Evolutionary conservation across 108 stramenopile species (phyloP).

Genomic region (Fragilaria crotonensis): DNA sequence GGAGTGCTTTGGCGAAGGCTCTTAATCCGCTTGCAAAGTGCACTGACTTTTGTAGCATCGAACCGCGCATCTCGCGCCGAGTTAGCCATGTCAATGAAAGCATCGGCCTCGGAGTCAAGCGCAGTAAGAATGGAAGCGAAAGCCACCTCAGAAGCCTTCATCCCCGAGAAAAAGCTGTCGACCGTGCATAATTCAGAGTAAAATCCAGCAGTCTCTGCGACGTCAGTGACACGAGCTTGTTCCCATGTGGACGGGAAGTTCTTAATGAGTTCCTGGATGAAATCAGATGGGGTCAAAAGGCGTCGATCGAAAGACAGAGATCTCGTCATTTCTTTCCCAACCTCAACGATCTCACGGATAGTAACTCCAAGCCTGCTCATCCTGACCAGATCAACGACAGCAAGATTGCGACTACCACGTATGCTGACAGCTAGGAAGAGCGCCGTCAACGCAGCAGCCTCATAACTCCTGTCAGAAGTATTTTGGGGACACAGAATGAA

Average conservation of each 20-base stretch:
- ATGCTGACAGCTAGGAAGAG: slow-evolving; percentile 34
- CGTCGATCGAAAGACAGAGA: slow-evolving; percentile 16
- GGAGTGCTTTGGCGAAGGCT: neutral
- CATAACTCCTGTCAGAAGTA: slow-evolving; percentile 16
- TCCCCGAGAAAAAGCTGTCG: slow-evolving; percentile 19
- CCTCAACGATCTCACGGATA: slow-evolving; percentile 15
- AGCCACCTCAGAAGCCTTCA: slow-evolving; percentile 22
- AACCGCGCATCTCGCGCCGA: neutral
- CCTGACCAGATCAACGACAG: slow-evolving; percentile 18
- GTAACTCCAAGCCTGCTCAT: slow-evolving; percentile 22
- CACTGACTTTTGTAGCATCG: neutral
- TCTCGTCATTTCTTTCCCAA: slow-evolving; percentile 21
- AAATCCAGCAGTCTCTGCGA: slow-evolving; percentile 24
- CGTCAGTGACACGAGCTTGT: neutral
- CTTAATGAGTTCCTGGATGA: slow-evolving; percentile 13
- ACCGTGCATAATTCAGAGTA: slow-evolving; percentile 30
- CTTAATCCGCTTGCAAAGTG: neutral
- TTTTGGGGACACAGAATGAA: neutral
- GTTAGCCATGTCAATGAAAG: neutral
- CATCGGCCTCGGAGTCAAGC: neutral
- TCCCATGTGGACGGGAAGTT: neutral
- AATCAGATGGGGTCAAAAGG: slow-evolving; percentile 27
- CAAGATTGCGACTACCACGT: slow-evolving; percentile 16
- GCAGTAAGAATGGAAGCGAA: slow-evolving; percentile 18
- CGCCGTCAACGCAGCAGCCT: slow-evolving; percentile 24